Conservation (phyloP, 2,329 filamentous ascomycete genomes). For the Talaromyces rugulosus region DNA sequence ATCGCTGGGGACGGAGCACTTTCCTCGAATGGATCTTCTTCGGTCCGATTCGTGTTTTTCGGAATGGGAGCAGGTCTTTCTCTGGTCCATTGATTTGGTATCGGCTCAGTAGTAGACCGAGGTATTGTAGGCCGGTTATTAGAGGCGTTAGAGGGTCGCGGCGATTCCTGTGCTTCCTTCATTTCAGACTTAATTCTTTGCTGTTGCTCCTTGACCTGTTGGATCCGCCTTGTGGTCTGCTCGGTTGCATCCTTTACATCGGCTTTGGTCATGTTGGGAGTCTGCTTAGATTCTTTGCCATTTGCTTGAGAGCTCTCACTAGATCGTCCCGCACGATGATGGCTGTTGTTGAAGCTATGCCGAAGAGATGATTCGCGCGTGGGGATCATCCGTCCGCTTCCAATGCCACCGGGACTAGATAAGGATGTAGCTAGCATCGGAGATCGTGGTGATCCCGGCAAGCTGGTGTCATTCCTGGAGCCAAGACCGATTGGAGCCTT, state of each 20-base stretch:
- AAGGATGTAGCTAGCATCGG: constrained; percentile 17
- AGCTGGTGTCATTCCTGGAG: constrained; percentile 11
- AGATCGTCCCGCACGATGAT: constrained; percentile 27
- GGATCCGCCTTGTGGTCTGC: constrained; percentile 55
- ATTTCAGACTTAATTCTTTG: constrained; percentile 50
- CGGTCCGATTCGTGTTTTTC: constrained; percentile 26
- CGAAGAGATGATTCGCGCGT: constrained; percentile 64
- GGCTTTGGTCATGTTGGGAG: constrained; percentile 35
- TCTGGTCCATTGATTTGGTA: constrained; percentile 13
- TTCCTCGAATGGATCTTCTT: constrained; percentile 46
- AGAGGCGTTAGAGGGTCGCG: constrained; percentile 7
- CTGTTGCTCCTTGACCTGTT: constrained; percentile 55
- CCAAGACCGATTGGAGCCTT: constrained; percentile 19
- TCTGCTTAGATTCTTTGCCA: constrained; percentile 30
- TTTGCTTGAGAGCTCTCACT: constrained; percentile 29
- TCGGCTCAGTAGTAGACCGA: constrained; percentile 16
- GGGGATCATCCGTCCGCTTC: constrained; percentile 57
- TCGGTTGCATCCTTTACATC: constrained; percentile 45
- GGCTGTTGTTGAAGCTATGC: constrained; percentile 52
- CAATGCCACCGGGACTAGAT: constrained; percentile 32
- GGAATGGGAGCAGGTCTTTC: constrained; percentile 6
- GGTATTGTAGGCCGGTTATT: not conserved
- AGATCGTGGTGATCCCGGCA: not conserved
- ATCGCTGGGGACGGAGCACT: constrained; percentile 68
- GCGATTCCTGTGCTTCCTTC: constrained; percentile 32